These are phyloP conservation scores for Rhizomucor pusillus DNA, from an alignment of 371 early-diverging fungal genomes.

Conservation along the genomic window DNA sequence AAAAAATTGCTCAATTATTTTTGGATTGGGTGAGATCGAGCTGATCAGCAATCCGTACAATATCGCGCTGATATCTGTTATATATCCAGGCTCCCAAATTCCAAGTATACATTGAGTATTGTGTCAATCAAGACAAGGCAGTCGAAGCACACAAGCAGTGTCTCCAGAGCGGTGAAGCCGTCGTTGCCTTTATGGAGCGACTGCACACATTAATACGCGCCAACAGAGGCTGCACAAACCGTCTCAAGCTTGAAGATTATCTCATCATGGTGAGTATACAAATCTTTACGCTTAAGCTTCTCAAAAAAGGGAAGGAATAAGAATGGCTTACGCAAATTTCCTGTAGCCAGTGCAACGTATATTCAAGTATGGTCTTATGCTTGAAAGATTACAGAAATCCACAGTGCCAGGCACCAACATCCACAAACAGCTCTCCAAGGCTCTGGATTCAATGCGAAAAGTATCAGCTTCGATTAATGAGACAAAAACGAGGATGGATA, in stretches of 20 bases:
- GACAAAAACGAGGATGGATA: conserved; percentile 31
- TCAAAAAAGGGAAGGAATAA: neutral
- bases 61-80: neutral
- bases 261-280: conserved; percentile 48
- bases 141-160: conserved; percentile 21
- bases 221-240: neutral
- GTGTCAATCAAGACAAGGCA: conserved; percentile 41
- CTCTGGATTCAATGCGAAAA: conserved; percentile 28
- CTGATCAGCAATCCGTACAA: neutral
- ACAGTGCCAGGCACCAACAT: conserved; percentile 27
- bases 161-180: conserved; percentile 17
- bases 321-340: neutral
- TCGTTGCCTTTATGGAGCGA: conserved; percentile 19
- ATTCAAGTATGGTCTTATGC: conserved; percentile 37
- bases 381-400: conserved; percentile 37
- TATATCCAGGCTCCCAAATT: conserved; percentile 29
- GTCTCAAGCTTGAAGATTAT: conserved; percentile 42
- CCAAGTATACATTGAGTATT: conserved; percentile 40
- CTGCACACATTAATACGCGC: neutral
- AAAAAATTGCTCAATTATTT: conserved; percentile 33
- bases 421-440: conserved; percentile 22
- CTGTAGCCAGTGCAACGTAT: conserved; percentile 45
- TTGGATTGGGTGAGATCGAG: conserved; percentile 29
- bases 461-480: conserved; percentile 30
- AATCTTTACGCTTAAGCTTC: neutral